Percentiles rank a stretch among this genome's conserved stretches.
Evolutionary conservation across 2,329 filamentous ascomycete genomes (phyloP).

Genomic region (Teratosphaeria zuluensis): DNA sequence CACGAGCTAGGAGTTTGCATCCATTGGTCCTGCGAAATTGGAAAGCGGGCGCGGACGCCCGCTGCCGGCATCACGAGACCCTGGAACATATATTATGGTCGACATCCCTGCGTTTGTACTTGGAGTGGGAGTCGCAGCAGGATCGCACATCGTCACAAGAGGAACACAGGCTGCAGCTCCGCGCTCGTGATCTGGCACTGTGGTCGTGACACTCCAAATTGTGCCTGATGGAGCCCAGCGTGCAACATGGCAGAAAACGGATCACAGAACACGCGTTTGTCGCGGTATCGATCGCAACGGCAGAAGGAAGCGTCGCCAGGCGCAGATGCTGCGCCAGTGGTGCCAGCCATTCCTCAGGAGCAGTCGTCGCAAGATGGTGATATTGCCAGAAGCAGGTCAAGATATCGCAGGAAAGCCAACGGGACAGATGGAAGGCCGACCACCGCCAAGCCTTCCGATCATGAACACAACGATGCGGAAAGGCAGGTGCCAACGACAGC

Average conservation of each 20-base stretch:
- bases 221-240: not conserved
- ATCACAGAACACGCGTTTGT: constrained; percentile 35
- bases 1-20: not conserved
- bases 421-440: constrained; percentile 3
- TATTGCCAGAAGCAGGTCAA: constrained; percentile 21
- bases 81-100: not conserved
- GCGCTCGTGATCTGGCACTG: not conserved
- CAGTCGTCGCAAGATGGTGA: constrained; percentile 8
- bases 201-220: not conserved
- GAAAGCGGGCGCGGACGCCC: not conserved
- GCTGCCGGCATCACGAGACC: not conserved
- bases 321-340: not conserved
- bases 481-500: constrained; percentile 5
- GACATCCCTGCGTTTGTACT: not conserved
- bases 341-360: constrained; percentile 3
- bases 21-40: not conserved
- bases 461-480: constrained; percentile 4
- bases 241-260: constrained; percentile 7
- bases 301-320: constrained; percentile 12
- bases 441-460: constrained; percentile 1
- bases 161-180: not conserved
- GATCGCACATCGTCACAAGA: not conserved
- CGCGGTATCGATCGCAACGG: constrained; percentile 50
- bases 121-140: not conserved
- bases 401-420: constrained; percentile 20